These are phyloP conservation scores for Suillus hirtellus DNA, from an alignment of 768 basidiomycete genomes.

Conservation along the genomic window DNA sequence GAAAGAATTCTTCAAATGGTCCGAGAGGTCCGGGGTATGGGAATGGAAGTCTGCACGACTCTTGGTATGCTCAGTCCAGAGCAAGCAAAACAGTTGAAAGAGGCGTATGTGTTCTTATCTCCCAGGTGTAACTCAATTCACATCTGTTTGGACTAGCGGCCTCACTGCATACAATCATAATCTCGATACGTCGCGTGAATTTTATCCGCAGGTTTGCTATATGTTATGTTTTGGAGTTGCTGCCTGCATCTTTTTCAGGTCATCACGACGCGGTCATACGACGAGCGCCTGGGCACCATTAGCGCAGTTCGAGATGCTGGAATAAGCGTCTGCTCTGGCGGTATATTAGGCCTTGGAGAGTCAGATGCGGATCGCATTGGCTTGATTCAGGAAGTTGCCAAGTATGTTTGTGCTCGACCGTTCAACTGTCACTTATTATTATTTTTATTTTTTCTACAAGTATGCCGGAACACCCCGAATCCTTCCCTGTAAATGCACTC, in stretches of 20 bases:
- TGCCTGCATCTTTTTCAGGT: conserved; percentile 52
- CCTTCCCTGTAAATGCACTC: conserved; percentile 96
- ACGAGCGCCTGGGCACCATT: conserved; percentile 90
- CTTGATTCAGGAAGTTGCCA: conserved; percentile 90
- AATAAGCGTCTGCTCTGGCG: conserved; percentile 96
- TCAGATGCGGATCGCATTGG: conserved; percentile 87
- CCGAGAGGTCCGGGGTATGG: conserved; percentile 85
- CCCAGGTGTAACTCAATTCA: conserved; percentile 14
- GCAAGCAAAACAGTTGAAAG: conserved; percentile 88
- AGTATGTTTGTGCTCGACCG: conserved; percentile 47
- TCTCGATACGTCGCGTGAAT: conserved; percentile 95
- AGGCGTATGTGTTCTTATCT: conserved; percentile 62
- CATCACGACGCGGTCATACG: conserved; percentile 92
- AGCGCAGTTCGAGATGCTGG: conserved; percentile 90
- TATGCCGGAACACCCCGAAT: conserved; percentile 96
- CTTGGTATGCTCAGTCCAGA: conserved; percentile 95
- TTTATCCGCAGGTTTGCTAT: conserved; percentile 79
- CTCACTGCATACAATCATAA: conserved; percentile 99
- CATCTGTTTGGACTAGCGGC: conserved; percentile 49
- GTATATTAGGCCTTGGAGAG: conserved; percentile 94
- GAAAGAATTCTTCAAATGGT: conserved; percentile 95
- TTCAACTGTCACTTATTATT: conserved; percentile 10
- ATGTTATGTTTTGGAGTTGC: conserved; percentile 3
- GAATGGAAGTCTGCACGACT: conserved; percentile 99
- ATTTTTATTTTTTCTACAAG: conserved; percentile 37